phyloP scores from a whole-genome alignment of 345 rosid genomes.

The Syzygium jambos region DNA sequence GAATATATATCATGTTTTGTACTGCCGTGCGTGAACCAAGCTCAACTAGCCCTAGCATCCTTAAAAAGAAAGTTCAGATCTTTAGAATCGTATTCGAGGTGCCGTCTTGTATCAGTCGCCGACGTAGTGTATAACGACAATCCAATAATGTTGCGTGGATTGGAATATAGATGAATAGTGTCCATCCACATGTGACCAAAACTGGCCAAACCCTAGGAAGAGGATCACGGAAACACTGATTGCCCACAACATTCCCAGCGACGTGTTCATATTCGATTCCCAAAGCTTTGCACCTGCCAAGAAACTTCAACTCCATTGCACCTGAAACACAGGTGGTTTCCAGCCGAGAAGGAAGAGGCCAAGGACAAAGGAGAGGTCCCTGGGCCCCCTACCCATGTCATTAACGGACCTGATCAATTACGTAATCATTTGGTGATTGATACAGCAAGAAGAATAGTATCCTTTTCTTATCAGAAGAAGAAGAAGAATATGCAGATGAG shows the following conservation, averaged over 20 bases:
- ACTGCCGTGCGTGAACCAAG: too few species aligned
- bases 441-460: background rate
- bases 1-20: too few species aligned
- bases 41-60: background rate
- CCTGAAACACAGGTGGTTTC: background rate
- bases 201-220: background rate
- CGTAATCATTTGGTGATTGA: background rate
- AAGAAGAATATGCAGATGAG: background rate
- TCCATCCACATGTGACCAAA: background rate
- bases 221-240: background rate
- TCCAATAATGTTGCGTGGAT: accelerated
- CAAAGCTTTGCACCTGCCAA: background rate
- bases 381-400: background rate
- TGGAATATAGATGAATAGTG: background rate
- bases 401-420: background rate
- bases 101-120: accelerated
- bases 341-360: background rate
- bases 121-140: accelerated
- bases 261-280: background rate
- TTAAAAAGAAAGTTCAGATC: background rate
- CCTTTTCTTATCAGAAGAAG: background rate
- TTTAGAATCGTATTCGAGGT: accelerated
- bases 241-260: background rate
- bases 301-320: background rate
- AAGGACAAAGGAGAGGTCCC: background rate